These are phyloP conservation scores for Xylariales sp. DNA, from an alignment of 2,329 filamentous ascomycete genomes.

Conservation along the genomic window DNA sequence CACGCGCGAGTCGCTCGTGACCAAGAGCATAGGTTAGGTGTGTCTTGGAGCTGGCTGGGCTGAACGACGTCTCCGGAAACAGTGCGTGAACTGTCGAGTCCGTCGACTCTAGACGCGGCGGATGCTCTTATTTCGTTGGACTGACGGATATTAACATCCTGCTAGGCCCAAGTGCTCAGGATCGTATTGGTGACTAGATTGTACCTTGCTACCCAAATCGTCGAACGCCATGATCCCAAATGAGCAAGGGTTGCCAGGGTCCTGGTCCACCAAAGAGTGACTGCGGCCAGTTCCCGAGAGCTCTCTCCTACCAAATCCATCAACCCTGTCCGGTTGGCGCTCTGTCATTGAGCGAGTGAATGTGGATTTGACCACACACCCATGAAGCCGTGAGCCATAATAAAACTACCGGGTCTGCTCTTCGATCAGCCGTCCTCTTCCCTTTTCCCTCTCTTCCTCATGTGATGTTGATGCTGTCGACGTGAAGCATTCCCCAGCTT, in stretches of 20 bases:
- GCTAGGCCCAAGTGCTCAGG: too few relatives aligned
- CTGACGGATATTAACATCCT: too few relatives aligned
- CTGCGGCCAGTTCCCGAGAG: neutral
- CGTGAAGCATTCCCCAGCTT: constrained; percentile 42
- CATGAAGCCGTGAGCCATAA: constrained; percentile 30
- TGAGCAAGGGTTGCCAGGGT: constrained; percentile 1
- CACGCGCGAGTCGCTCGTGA: too few relatives aligned
- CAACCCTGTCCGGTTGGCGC: constrained; percentile 10
- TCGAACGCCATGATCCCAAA: too few relatives aligned
- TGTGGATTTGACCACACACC: constrained; percentile 6
- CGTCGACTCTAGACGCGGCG: too few relatives aligned
- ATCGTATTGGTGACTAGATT: too few relatives aligned
- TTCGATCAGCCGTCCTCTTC: constrained; percentile 29
- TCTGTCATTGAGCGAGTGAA: constrained; percentile 6
- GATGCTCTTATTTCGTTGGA: too few relatives aligned
- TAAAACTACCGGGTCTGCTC: constrained; percentile 36
- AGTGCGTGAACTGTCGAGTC: too few relatives aligned
- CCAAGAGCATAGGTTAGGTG: too few relatives aligned
- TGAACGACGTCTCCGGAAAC: too few relatives aligned
- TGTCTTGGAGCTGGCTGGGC: too few relatives aligned
- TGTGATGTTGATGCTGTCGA: constrained; percentile 49
- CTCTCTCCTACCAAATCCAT: constrained; percentile 10
- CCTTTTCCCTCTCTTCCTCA: constrained; percentile 34
- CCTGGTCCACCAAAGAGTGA: neutral
- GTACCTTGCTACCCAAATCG: too few relatives aligned